A percentile compares a stretch with the other conserved stretches of the same genome.
Conservation (phyloP, 2,329 filamentous ascomycete species). For the Neofusicoccum laricinum region DNA sequence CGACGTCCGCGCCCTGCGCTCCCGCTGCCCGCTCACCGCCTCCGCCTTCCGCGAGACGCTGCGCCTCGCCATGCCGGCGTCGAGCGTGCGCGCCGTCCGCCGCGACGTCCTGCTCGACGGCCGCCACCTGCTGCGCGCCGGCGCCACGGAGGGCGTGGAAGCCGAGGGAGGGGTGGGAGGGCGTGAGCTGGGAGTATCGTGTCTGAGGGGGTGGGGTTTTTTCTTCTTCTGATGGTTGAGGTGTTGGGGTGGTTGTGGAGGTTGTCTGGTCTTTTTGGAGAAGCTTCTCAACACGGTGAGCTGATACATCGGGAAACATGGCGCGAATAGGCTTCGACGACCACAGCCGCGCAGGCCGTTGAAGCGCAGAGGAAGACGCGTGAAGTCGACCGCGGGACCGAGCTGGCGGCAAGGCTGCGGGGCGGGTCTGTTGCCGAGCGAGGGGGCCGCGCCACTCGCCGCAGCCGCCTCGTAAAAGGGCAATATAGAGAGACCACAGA, state of each 20-base stretch:
- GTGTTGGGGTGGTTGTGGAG: too few relatives aligned
- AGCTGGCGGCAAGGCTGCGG: too few relatives aligned
- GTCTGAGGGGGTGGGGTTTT: too few relatives aligned
- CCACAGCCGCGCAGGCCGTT: too few relatives aligned
- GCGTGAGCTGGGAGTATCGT: not conserved
- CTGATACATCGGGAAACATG: too few relatives aligned
- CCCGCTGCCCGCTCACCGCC: conserved; percentile 43
- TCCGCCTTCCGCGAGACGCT: conserved; percentile 48
- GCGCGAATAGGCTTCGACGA: too few relatives aligned
- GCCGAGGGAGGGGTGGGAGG: conserved; percentile 1
- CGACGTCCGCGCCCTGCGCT: conserved; percentile 38
- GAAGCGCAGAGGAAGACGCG: too few relatives aligned
- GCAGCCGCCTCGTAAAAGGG: not conserved
- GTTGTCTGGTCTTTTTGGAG: too few relatives aligned
- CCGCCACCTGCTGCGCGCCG: conserved; percentile 47
- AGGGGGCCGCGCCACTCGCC: too few relatives aligned
- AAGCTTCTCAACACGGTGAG: not conserved
- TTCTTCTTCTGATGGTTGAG: too few relatives aligned
- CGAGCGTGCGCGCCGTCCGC: conserved; percentile 41
- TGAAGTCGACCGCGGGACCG: too few relatives aligned
- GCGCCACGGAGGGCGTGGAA: conserved; percentile 26
- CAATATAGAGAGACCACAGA: not conserved
- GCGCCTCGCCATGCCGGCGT: conserved; percentile 39
- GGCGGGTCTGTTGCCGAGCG: too few relatives aligned
- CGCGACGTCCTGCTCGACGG: conserved; percentile 47